Base-by-base conservation (phyloP, 2,329 filamentous ascomycete genomes). In the Trichoderma semiorbis region DNA sequence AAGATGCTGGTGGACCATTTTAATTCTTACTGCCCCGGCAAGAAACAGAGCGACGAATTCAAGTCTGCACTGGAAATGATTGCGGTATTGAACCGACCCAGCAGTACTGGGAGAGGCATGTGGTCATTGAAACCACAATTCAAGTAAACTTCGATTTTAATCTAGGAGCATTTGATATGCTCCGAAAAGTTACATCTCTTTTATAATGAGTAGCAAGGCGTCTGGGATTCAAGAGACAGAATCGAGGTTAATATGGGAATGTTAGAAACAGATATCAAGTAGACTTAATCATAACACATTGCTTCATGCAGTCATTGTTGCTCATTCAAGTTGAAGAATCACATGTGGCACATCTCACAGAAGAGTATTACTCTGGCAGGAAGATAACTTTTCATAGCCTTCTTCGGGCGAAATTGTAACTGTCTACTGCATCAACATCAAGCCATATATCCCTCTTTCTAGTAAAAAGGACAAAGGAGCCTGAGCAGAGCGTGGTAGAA, bases 1-100 rank as follows among this genome's bases (percentile, higher is more conserved):
- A 94, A 97, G 83, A 91, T 94, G 85, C 82, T 98, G 58, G 92
- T 97, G 28, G 93, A 97, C 77, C 94, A 97, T 78, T 98, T 98
- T 81, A 93, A 95, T 80, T 89, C 89, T 16, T 92, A 90, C 77
- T 97, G 94, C 78, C 80, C 81, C 0, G 79, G 79, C 2, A 88
- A 87, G 26, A 92, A 89, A 57, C 88, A 93, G 73, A 91, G 91
- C 66, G 88, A 89, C 21, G 92, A 94, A 79, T 98, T 98, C 79
- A 95, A 94, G 81, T 86, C 88, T 76, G 94, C 94, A 76, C 83
- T 98, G 69, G 90, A 92, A 76, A 86, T 86, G 73, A 92, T 97
- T 77, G 95, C 95, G 1, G 88, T 84, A 69, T 81, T 97, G 79
- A 88, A 93, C 77, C 86, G 89, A 79, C 80, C 81, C 11, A 86